Evolutionary conservation across 2,329 filamentous ascomycete species (phyloP), one percentile per base, ranked within the genome.

Genomic region (Xylaria sp.): DNA sequence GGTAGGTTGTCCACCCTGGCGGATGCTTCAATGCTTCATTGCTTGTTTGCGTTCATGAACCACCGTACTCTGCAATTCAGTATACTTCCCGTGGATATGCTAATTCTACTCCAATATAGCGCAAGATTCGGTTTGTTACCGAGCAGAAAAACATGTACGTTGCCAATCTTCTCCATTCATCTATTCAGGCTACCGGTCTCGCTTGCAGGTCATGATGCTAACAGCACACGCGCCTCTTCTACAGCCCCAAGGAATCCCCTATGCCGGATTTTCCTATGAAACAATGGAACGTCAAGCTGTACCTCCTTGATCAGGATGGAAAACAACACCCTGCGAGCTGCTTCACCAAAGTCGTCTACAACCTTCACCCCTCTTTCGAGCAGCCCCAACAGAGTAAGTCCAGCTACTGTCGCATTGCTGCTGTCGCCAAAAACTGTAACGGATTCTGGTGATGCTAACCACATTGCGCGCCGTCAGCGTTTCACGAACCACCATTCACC

Each of bases 321-420:
- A 92, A 96, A 75, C 91, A 97, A 81, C 87, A 94, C 61, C 88
- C 92, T 8, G 94, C 95, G 63, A 93, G 85, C 74, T 89, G 94
- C 81, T 98, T 98, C 84, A 93, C 94, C 79, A 97, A 97, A 84
- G 95, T 92, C 51, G 91, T 91, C 65, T 99, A 98, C 84, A 92
- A 93, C 78, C 88, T 99, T 37, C 96, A 99, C 82, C 95, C 96
- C 41, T 96, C 94, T 59, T 99, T 99, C 81, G 92, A 91, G 63
- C 92, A 94, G 76, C 92, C 93, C 18, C 88, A 88, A 62, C 95
- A 98, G 83, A 91, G 94, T 97, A 86, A 75, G 91, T 85, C 9
- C 31, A 20, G 8, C 51, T 23, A 31, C 23, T 20, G n/a, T 50
- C 46, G 23, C 23, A 23, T 50, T 10, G 1, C 28, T 18, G 8